Evolutionary conservation across 2,329 filamentous ascomycete species (phyloP).

Genomic region (Cladosporium sphaerospermum): DNA sequence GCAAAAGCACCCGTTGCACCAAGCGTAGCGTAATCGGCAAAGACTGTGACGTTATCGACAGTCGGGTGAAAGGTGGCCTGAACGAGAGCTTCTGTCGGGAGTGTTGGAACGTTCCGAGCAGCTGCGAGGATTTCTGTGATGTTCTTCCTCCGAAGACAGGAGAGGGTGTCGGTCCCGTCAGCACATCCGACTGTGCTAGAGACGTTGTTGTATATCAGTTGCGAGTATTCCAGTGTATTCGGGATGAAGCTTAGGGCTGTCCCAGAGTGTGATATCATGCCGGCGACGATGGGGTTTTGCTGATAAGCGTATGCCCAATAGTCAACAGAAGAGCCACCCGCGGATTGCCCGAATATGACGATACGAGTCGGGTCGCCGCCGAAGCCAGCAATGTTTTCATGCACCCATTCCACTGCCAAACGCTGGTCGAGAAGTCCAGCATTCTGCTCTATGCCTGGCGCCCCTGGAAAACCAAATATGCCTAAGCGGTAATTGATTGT

Average conservation of each 20-base stretch:
- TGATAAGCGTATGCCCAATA: conserved; percentile 31
- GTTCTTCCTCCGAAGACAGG: conserved; percentile 17
- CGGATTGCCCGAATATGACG: conserved; percentile 25
- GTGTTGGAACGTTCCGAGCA: conserved; percentile 10
- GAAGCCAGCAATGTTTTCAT: conserved; percentile 46
- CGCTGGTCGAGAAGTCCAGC: conserved; percentile 51
- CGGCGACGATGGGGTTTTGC: conserved; percentile 33
- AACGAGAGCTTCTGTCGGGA: conserved; percentile 10
- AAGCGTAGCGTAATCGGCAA: conserved; percentile 15
- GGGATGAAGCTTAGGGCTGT: conserved; percentile 40
- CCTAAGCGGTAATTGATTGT: conserved; percentile 39
- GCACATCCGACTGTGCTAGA: conserved; percentile 24
- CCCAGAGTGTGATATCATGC: conserved; percentile 34
- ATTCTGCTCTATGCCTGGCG: conserved; percentile 36
- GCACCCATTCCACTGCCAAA: conserved; percentile 47
- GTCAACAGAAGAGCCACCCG: conserved; percentile 23
- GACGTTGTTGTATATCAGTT: conserved; percentile 21
- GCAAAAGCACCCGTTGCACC: conserved; percentile 27
- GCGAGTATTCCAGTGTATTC: conserved; percentile 26
- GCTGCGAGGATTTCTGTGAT: conserved; percentile 12
- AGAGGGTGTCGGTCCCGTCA: conserved; percentile 37
- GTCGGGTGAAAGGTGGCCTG: conserved; percentile 19
- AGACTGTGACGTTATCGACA: conserved; percentile 18
- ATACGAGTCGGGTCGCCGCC: conserved; percentile 37
- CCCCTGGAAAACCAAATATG: conserved; percentile 38